These are phyloP conservation scores for Colletotrichum gloeosporioides DNA, from an alignment of 2,329 filamentous ascomycete genomes.

Conservation along the genomic window DNA sequence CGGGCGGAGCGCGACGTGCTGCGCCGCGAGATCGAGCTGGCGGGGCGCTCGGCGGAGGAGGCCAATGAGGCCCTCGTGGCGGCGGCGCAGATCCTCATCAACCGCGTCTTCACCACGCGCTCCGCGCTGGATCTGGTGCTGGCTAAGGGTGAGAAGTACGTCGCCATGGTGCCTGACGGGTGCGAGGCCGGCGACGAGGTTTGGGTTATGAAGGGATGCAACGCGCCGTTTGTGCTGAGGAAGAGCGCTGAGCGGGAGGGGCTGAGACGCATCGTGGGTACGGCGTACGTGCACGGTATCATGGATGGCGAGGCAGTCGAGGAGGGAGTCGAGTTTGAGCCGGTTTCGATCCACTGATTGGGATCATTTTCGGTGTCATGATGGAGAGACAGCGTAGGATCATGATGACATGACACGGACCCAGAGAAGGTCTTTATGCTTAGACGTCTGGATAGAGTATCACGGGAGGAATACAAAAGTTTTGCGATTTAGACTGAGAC, in stretches of 20 bases:
- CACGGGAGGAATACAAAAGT: neutral
- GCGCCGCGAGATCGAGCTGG: conserved; percentile 4
- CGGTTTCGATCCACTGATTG: conserved; percentile 14
- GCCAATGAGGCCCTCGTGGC: conserved; percentile 18
- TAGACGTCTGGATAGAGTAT: neutral
- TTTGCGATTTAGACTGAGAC: neutral
- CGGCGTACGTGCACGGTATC: conserved; percentile 18
- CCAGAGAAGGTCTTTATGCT: neutral
- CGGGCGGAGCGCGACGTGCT: conserved; percentile 4
- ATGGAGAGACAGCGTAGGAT: neutral
- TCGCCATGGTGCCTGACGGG: conserved; percentile 16
- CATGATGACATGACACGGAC: neutral
- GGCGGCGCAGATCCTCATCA: conserved; percentile 16
- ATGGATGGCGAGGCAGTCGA: conserved; percentile 7
- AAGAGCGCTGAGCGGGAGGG: conserved; percentile 13
- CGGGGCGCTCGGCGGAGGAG: conserved; percentile 1
- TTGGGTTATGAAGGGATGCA: conserved; percentile 19
- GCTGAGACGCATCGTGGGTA: neutral
- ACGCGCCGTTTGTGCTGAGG: conserved; percentile 19
- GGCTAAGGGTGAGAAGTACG: conserved; percentile 1
- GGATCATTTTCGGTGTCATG: neutral
- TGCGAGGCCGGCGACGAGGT: conserved; percentile 12
- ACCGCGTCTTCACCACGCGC: conserved; percentile 9
- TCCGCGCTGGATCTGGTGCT: conserved; percentile 17
- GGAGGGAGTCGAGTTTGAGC: neutral